Base-by-base conservation (phyloP, 306 rosid species). In the Quercus variabilis region DNA sequence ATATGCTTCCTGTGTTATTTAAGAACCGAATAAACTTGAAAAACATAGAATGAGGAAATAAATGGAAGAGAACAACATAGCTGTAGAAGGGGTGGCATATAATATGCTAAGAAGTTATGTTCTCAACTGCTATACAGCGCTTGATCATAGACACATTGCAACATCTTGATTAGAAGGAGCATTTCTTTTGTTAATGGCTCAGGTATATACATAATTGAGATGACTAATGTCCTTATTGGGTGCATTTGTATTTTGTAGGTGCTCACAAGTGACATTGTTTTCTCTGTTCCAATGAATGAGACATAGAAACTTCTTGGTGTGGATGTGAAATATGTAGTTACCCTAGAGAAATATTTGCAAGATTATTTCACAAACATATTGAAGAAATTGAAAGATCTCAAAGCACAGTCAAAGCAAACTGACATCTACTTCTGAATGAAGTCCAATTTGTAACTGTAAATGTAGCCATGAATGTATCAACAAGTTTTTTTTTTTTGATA, bases 331-430 rank as follows among this genome's bases (percentile, higher is more conserved):
- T 97, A 90, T 78, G 88, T 91, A 69, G 63, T 89, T 69, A 62
- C 90, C 8, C 84, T 92, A 9, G 99, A 91, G 88, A 95, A 91
- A 87, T 95, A 95, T 84, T 84, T 95, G 91, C 99, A 91, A 76
- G 99, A 95, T 74, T 95, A 95, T 86, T 95, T 95, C 93, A 83
- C 94, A 31, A 95, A 95, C 85, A 95, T 95, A 69, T 84, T 95
- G 97, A 92, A 95, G 97, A 95, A 95, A 80, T 78, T 95, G 93
- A 95, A 95, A 84, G 98, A 88, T 91, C 87, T 95, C 62, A 92
- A 95, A 86, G 99, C 99, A 60, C 97, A 90, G 73, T 92, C 98
- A 43, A 95, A 95, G 91, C 99, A 95, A 83, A 78, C 98, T 13
- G 99, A 95, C 83, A 89, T 95, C 83, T 89, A 74, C 92, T 84